phyloP scores from a whole-genome alignment of 1,139 yeast genomes.

The Yamadazyma spencermartinsiae region DNA sequence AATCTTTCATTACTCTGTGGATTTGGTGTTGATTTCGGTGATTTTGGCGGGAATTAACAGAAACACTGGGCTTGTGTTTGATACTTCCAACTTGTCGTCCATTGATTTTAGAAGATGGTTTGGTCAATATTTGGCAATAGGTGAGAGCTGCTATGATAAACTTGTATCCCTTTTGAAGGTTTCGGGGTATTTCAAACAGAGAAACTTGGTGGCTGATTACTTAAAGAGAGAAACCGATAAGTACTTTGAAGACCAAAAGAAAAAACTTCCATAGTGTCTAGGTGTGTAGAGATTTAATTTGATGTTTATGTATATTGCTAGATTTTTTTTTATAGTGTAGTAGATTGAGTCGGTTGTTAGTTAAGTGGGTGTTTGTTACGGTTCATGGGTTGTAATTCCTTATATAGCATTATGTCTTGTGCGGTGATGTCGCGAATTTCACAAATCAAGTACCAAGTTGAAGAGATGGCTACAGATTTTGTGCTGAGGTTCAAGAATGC shows the following conservation, averaged over 20 bases:
- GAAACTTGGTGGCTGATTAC: slow-evolving; percentile 38
- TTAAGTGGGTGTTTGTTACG: no score
- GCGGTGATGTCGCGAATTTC: no score
- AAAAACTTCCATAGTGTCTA: no score
- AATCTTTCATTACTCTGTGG: slow-evolving; percentile 56
- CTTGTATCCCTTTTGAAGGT: slow-evolving; percentile 37
- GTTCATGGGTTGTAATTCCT: no score
- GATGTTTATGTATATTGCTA: no score
- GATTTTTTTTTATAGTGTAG: no score
- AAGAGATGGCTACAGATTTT: slow-evolving; percentile 18
- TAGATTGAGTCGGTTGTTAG: no score
- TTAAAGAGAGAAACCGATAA: slow-evolving; percentile 35
- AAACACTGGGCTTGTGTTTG: slow-evolving; percentile 59
- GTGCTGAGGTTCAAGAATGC: slow-evolving; percentile 51
- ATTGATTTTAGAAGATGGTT: slow-evolving; percentile 57
- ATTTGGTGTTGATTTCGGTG: slow-evolving; percentile 59
- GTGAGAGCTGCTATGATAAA: slow-evolving; percentile 53
- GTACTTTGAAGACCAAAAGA: slow-evolving; percentile 29
- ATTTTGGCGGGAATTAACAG: slow-evolving; percentile 66
- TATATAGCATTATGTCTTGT: no score
- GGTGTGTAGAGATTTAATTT: no score
- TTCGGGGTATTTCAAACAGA: slow-evolving; percentile 48
- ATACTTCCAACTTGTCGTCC: slow-evolving; percentile 45
- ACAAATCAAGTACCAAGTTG: no score
- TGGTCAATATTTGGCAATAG: slow-evolving; percentile 52